These are phyloP conservation scores for Artemisia tridentata DNA, from an alignment of 129 eudicot genomes.

Conservation along the genomic window DNA sequence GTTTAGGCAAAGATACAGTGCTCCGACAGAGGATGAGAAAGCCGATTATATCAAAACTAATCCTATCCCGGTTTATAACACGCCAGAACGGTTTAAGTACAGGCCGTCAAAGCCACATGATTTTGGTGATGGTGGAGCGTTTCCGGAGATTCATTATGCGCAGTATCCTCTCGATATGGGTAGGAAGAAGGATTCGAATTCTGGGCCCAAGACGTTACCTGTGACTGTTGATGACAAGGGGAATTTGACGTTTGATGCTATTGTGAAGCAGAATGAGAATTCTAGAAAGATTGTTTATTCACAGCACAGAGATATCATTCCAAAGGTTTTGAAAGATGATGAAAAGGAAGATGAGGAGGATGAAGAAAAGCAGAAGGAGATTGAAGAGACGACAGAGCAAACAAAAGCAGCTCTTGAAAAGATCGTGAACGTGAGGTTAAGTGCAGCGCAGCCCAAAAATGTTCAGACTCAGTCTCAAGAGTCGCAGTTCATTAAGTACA, in stretches of 20 bases:
- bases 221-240: slow-evolving; percentile 80
- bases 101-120: slow-evolving; percentile 82
- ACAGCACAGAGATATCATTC: slow-evolving; percentile 69
- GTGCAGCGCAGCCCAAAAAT: slow-evolving; percentile 95
- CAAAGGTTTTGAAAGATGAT: slow-evolving; percentile 60
- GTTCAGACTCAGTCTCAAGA: slow-evolving; percentile 65
- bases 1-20: slow-evolving; percentile 71
- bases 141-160: slow-evolving; percentile 86
- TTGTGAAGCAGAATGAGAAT: slow-evolving; percentile 83
- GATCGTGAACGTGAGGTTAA: slow-evolving; percentile 77
- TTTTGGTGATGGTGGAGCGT: slow-evolving; percentile 97
- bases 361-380: slow-evolving; percentile 67
- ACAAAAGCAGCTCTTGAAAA: slow-evolving; percentile 83
- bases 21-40: slow-evolving; percentile 57
- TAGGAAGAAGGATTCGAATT: slow-evolving; percentile 50
- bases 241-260: slow-evolving; percentile 74
- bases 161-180: slow-evolving; percentile 96
- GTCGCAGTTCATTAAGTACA: slow-evolving; percentile 70
- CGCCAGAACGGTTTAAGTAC: slow-evolving; percentile 54
- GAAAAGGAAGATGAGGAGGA: slow-evolving; percentile 51
- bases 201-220: slow-evolving; percentile 74
- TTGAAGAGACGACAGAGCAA: slow-evolving; percentile 64
- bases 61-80: slow-evolving; percentile 55
- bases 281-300: slow-evolving; percentile 70
- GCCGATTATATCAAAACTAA: slow-evolving; percentile 38